Base-by-base conservation (phyloP, 768 basidiomycete genomes). In the Serendipita indica region DNA sequence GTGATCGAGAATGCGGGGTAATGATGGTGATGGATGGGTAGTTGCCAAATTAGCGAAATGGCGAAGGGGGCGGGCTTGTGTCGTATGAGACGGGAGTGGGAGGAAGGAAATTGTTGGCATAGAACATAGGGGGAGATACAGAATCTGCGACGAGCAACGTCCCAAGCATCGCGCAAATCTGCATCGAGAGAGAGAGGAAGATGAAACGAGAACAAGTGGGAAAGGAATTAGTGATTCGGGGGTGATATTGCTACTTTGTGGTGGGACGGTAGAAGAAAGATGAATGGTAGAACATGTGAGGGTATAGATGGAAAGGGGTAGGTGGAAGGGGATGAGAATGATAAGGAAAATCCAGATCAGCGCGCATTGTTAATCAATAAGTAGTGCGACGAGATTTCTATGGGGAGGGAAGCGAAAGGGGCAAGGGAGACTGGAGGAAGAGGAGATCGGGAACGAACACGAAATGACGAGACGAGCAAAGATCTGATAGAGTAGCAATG, bases 171-270 rank as follows among this genome's bases (percentile, higher is more conserved):
- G 56, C 10, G 32, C 12, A 25, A 49, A 39, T 6, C 5, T 3
- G 33, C 6, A 41, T 14, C 14, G 57, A 27, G 18, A 58, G 18
- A 60, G 65, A 66, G 65, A 64, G 65, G 69, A 65, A 64, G 65
- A 62, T 61, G 59, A 67, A 64, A 60, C 59, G 66, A 69, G 61
- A 41, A 63, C 63, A 59, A 61, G 64, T 10, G 22, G 45, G 45
- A 25, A 12, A 25, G 12, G 14, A 46, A 16, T 46, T 16, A 46
- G 12, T 46, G 25, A 46, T 46, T 46, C 2, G 45, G 22, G 22
- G 25, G 45, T 12, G 45, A 66, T 66, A 69, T 64, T n/a, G 66
- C 63, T 72, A 70, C 70, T 71, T 71, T 69, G 72, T 60, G 33
- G 63, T 64, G 61, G 39, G 62, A 63, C 60, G 61, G 61, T 64